A percentile compares a stretch with the other conserved stretches of the same genome.
Evolutionary conservation across 2,329 filamentous ascomycete species (phyloP).

Genomic region (Colletotrichum sp.): DNA sequence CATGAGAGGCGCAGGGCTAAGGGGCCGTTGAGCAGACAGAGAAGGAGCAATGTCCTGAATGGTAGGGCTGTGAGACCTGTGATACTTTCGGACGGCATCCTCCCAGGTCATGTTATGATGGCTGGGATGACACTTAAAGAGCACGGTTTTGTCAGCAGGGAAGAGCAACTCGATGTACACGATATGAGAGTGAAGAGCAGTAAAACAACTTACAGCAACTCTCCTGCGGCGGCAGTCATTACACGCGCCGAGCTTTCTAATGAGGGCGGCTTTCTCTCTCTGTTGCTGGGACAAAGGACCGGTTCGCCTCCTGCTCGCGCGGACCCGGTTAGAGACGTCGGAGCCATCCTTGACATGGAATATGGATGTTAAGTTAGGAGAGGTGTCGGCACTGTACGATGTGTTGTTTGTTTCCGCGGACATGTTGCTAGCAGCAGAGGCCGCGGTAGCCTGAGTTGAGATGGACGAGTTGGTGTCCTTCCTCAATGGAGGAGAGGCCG

Average conservation of each 20-base stretch:
- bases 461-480: conserved; percentile 60
- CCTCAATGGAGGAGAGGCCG: conserved; percentile 36
- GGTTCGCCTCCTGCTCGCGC: conserved; percentile 62
- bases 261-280: conserved; percentile 63
- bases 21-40: conserved; percentile 43
- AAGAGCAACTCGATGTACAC: conserved; percentile 2
- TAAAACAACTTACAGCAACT: conserved; percentile 57
- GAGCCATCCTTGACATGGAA: conserved; percentile 61
- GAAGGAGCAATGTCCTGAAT: conserved; percentile 54
- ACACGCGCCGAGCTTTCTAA: conserved; percentile 64
- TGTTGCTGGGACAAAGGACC: conserved; percentile 63
- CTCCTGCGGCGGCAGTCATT: conserved; percentile 59
- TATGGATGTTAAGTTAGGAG: conserved; percentile 53
- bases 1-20: conserved; percentile 49
- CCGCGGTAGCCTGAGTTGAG: conserved; percentile 54
- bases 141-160: conserved; percentile 15
- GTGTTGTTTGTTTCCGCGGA: conserved; percentile 54
- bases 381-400: conserved; percentile 58
- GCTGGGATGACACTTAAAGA: conserved; percentile 59
- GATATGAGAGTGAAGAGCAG: neutral
- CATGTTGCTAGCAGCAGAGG: conserved; percentile 38
- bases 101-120: conserved; percentile 68
- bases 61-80: conserved; percentile 55
- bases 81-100: conserved; percentile 59
- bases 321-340: conserved; percentile 57